Conservation (phyloP, 768 basidiomycete genomes). For the Chiua virens region DNA sequence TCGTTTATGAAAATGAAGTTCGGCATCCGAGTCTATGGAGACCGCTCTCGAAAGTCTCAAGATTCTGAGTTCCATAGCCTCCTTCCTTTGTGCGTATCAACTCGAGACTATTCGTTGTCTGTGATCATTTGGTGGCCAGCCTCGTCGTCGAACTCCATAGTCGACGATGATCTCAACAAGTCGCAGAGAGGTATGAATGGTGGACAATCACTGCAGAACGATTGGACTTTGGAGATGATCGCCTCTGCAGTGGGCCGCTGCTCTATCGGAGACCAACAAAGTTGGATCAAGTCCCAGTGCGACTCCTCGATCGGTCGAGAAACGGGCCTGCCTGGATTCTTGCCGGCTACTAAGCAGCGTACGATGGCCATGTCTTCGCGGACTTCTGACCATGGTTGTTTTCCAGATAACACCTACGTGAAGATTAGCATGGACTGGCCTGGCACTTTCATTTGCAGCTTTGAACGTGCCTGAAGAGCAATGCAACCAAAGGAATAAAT, state of each 20-base stretch:
- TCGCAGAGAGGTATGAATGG: neutral
- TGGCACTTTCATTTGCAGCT: constrained; percentile 29
- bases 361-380: neutral
- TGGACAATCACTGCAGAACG: neutral
- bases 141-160: too few relatives aligned
- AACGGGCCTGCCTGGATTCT: neutral
- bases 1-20: too few relatives aligned
- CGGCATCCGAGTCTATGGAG: too few relatives aligned
- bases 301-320: neutral
- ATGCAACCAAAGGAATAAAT: constrained; percentile 30
- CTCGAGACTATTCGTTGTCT: too few relatives aligned
- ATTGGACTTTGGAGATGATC: neutral
- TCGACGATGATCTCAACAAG: neutral
- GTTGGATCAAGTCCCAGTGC: constrained; percentile 6
- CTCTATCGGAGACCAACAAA: constrained; percentile 1
- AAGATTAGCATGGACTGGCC: neutral
- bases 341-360: neutral
- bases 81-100: too few relatives aligned
- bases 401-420: neutral
- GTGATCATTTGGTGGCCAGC: too few relatives aligned
- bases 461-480: constrained; percentile 12
- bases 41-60: too few relatives aligned
- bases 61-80: too few relatives aligned
- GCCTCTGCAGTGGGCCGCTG: neutral
- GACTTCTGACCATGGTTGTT: neutral